phyloP scores from a whole-genome alignment of 2,329 filamentous ascomycete species.

The Fusarium pilosicola region DNA sequence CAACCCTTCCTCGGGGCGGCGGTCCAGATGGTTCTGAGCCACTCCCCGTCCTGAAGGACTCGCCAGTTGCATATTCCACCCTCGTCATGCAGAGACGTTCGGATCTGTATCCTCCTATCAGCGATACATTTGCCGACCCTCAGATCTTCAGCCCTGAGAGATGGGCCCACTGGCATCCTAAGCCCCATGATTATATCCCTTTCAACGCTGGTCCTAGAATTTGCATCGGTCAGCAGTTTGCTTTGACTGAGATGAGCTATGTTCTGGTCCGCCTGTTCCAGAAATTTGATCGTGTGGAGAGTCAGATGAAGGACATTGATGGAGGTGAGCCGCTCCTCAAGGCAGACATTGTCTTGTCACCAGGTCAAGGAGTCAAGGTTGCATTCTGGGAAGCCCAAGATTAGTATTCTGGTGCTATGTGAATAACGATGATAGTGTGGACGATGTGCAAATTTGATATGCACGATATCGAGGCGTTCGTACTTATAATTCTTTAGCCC shows the following conservation, averaged over 20 bases:
- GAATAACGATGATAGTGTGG: neutral
- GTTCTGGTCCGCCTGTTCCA: constrained; percentile 78
- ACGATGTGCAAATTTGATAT: neutral
- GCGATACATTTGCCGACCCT: constrained; percentile 57
- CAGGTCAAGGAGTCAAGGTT: constrained; percentile 67
- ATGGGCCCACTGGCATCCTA: constrained; percentile 71
- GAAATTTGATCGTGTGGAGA: constrained; percentile 72
- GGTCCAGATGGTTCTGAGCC: constrained; percentile 70
- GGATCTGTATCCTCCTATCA: constrained; percentile 67
- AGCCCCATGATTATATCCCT: constrained; percentile 77
- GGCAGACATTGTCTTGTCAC: constrained; percentile 69
- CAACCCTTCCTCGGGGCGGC: constrained; percentile 77
- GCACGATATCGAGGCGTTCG: neutral
- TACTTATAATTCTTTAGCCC: neutral
- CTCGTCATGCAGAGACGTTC: constrained; percentile 77
- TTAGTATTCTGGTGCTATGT: neutral
- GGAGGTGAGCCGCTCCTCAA: constrained; percentile 64
- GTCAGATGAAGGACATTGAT: constrained; percentile 64
- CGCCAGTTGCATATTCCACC: constrained; percentile 72
- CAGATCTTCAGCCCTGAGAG: constrained; percentile 71
- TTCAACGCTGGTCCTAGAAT: constrained; percentile 80
- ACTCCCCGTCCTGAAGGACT: constrained; percentile 73
- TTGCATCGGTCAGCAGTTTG: constrained; percentile 84
- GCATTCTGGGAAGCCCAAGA: constrained; percentile 62
- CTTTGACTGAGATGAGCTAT: constrained; percentile 80